Evolutionary conservation across 805 yeast species (phyloP), one percentile per base, ranked within the genome.

Genomic region (Sugiyamaella americana): DNA sequence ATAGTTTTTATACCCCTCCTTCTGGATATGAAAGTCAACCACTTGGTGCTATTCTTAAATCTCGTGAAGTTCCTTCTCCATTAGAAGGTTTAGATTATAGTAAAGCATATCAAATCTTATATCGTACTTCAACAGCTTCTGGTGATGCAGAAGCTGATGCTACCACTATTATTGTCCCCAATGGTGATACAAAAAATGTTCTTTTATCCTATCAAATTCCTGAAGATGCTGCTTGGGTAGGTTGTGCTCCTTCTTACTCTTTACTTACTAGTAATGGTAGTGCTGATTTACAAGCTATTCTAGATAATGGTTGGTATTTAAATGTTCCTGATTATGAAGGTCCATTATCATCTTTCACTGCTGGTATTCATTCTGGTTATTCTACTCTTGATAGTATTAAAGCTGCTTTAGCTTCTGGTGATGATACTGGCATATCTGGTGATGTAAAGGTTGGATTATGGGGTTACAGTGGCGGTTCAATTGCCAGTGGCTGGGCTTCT

Each of bases 401-500:
- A 11, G 64, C 62, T 2, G 54, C 41, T 29, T 50, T 54, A 38
- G 29, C 39, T 19, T 47, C 55, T 16, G 36, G 35, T 21, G 30
- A 42, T 36, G 20, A 44, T 38, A 48, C 54, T 17, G 78, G 76
- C 54, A 73, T 71, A 20, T 34, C 43, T 18, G 13, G 26, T 16
- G 50, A 51, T 24, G 45, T 50, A 17, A 32, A 22, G 35, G 86
- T 85, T 57, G 96, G 94, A 13, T 85, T 87, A 34, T 93, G 94
- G 91, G 73, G 94, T 6, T 80, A 80, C 58, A 78, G 78, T 48
- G 87, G 82, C 52, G 73, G 78, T 55, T 80, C 75, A 62, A 79
- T 91, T 58, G 73, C 89, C 57, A 84, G 88, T 19, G 95, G 95
- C 8, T 56, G 60, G 58, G 61, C 62, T 18, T 55, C 59, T 13